Evolutionary conservation across 106 monocot species (phyloP).

Genomic region (Narthecium ossifragum): DNA sequence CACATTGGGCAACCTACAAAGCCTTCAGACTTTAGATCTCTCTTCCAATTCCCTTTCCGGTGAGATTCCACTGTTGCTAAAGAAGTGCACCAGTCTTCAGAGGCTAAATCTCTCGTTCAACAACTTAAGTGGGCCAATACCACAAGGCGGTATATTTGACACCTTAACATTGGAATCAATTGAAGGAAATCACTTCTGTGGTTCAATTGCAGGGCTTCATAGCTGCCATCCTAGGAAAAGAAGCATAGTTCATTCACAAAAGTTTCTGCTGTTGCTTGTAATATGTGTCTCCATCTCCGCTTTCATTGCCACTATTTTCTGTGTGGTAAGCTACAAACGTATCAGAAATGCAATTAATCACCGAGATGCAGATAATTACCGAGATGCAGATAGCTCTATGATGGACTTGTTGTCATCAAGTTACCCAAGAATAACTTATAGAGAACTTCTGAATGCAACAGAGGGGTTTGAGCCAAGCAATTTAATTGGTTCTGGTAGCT

Average conservation of each 20-base stretch:
- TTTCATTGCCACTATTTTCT: conserved; percentile 25
- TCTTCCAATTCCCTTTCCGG: conserved; percentile 37
- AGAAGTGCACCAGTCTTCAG: conserved; percentile 15
- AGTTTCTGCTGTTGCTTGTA: conserved; percentile 11
- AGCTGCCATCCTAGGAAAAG: conserved; percentile 11
- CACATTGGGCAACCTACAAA: conserved; percentile 25
- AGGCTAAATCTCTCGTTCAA: conserved; percentile 28
- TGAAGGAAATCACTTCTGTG: conserved; percentile 29
- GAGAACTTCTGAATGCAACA: conserved; percentile 33
- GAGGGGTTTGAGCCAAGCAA: conserved; percentile 15
- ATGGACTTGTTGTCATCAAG: too few species aligned
- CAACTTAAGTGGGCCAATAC: conserved; percentile 31
- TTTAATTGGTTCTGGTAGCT: conserved; percentile 29
- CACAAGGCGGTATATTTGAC: conserved; percentile 19
- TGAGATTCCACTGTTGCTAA: conserved; percentile 19
- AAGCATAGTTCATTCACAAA: conserved; percentile 17
- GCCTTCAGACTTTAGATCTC: conserved; percentile 24
- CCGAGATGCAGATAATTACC: not conserved
- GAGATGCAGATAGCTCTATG: too few species aligned
- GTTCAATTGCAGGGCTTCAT: conserved; percentile 13
- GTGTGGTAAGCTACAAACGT: conserved; percentile 9
- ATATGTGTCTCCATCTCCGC: conserved; percentile 2
- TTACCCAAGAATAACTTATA: conserved; percentile 33
- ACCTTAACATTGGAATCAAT: conserved; percentile 10
- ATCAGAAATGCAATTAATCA: conserved; percentile 1